Evolutionary conservation across 2,329 filamentous ascomycete genomes (phyloP).

Genomic region (Neurospora sp.): DNA sequence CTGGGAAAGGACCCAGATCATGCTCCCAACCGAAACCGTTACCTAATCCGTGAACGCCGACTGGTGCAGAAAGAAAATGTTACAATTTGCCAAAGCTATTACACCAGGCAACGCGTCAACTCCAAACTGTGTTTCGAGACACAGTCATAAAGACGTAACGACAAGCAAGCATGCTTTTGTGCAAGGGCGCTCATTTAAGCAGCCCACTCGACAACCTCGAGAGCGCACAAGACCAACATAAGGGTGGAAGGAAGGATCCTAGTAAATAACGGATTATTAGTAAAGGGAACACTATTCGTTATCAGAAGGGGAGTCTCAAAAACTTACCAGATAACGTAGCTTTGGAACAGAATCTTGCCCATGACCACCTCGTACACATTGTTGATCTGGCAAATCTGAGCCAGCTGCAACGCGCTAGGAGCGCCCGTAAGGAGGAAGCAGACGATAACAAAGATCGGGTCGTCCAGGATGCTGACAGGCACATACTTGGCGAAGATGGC

Average conservation of each 20-base stretch:
- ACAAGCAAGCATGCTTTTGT: background rate
- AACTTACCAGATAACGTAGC: constrained; percentile 82
- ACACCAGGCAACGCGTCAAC: background rate
- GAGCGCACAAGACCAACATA: constrained; percentile 77
- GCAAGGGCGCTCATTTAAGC: constrained; percentile 8
- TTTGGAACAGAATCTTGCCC: constrained; percentile 88
- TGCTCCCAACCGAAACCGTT: background rate
- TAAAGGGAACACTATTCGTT: constrained; percentile 15
- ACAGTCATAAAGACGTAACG: background rate
- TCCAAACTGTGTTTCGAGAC: background rate
- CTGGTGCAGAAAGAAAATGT: background rate
- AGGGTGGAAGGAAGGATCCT: constrained; percentile 93
- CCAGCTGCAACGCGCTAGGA: constrained; percentile 85
- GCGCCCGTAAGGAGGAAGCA: constrained; percentile 94
- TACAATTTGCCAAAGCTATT: background rate
- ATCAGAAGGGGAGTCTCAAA: constrained; percentile 3
- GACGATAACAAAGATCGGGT: constrained; percentile 96
- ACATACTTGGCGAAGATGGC: constrained; percentile 84
- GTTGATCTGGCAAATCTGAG: constrained; percentile 98
- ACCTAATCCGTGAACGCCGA: background rate
- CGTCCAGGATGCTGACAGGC: constrained; percentile 86
- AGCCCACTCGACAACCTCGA: constrained; percentile 91
- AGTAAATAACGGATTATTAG: background rate
- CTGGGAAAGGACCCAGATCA: no score
- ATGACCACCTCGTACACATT: constrained; percentile 92